Conservation (phyloP, 2,329 filamentous ascomycete species). For the Trichoderma arundinaceum region DNA sequence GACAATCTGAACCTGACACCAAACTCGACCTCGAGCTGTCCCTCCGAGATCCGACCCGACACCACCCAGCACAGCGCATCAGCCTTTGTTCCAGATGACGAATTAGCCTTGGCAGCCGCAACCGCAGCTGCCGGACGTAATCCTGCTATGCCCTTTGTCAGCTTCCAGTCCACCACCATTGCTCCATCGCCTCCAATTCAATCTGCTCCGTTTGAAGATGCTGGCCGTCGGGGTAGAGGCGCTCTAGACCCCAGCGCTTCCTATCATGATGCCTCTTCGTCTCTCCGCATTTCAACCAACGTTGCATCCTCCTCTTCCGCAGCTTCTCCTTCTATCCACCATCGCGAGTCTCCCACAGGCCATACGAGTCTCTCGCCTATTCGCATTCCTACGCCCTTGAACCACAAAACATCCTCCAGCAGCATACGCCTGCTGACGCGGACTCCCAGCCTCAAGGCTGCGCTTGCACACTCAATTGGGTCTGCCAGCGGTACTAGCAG, state of each 20-base stretch:
- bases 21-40: constrained; percentile 20
- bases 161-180: constrained; percentile 42
- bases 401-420: constrained; percentile 41
- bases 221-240: not conserved
- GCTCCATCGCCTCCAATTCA: constrained; percentile 44
- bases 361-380: constrained; percentile 43
- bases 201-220: constrained; percentile 20
- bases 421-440: constrained; percentile 59
- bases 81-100: constrained; percentile 25
- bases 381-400: constrained; percentile 39
- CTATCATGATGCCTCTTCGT: constrained; percentile 32
- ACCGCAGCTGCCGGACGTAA: constrained; percentile 14
- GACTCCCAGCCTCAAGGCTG: constrained; percentile 67
- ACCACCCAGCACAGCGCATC: constrained; percentile 1
- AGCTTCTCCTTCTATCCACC: constrained; percentile 37
- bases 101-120: constrained; percentile 6
- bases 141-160: constrained; percentile 36
- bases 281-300: constrained; percentile 50
- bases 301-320: constrained; percentile 34
- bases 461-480: constrained; percentile 51
- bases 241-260: constrained; percentile 13
- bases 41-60: constrained; percentile 18
- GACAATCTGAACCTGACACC: constrained; percentile 15
- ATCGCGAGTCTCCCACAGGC: constrained; percentile 47
- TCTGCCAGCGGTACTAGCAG: constrained; percentile 66